These are phyloP conservation scores for Ulota crispa DNA, from an alignment of 225 moss, liverwort and hornwort genomes.

Conservation along the genomic window DNA sequence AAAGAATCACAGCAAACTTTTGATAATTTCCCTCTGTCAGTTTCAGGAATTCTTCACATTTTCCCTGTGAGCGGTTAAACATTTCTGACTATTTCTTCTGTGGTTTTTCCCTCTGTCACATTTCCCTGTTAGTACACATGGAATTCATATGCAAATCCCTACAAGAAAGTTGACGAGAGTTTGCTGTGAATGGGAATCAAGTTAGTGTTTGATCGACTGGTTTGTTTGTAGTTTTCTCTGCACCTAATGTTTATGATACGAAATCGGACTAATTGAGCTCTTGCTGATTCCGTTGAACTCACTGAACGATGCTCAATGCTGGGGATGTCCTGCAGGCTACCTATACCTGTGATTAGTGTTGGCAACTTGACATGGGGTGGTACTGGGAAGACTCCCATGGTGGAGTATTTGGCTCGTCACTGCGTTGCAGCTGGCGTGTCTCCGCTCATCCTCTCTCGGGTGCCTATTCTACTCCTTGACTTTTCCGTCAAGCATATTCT, in stretches of 20 bases:
- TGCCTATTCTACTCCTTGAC: conserved; percentile 38
- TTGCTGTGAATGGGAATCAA: not conserved
- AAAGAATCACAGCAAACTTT: no score
- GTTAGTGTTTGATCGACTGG: not conserved
- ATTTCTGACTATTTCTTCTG: no score
- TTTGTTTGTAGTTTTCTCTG: not conserved
- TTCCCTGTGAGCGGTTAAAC: no score
- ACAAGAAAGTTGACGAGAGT: no score
- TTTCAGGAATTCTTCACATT: no score
- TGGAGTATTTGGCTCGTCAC: conserved; percentile 76
- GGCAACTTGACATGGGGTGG: conserved; percentile 99
- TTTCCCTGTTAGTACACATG: no score
- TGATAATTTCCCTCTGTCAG: no score
- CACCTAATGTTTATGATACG: not conserved
- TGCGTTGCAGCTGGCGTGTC: conserved; percentile 65
- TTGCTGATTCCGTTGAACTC: conserved; percentile 3
- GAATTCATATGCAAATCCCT: no score
- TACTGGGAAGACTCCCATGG: conserved; percentile 98
- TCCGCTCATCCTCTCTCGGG: conserved; percentile 91
- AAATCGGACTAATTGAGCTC: not conserved
- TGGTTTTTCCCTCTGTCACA: no score
- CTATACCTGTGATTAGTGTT: conserved; percentile 81
- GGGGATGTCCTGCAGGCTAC: conserved; percentile 57
- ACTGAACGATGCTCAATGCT: not conserved
- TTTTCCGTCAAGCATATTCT: not conserved